Base-by-base conservation (phyloP, 2,329 filamentous ascomycete genomes). In the Whalleya microplaca region DNA sequence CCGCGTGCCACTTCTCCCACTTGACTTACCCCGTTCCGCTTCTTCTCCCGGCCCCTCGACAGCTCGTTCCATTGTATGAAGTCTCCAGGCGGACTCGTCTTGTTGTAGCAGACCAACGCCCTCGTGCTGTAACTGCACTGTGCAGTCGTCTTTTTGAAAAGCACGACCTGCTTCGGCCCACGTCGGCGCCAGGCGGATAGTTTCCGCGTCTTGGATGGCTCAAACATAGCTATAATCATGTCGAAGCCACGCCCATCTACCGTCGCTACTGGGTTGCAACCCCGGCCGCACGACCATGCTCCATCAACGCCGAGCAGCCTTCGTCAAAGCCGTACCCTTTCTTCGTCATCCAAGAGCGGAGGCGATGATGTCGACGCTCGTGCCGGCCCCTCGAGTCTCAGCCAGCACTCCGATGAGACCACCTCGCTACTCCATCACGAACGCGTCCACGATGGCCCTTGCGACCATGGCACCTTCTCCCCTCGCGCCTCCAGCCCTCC, bases 381-480 rank as follows among this genome's bases (percentile, higher is more conserved):
- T 32, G 51, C 61, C 12, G 56, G 55, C 43, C 19, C 27, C 37
- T 41, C 53, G 23, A 21, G 27, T n/a, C 58, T 66, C 43, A 58
- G 29, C 18, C 58, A 67, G 37, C 58, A 61, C 6, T 63, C 73
- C 7, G 74, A 72, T 61, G 84, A 87, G 64, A 78, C 76, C 2
- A 84, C 83, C 1, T 76, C 81, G 2, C 72, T 87, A 21, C 74
- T 71, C 48, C 64, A 73, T 41, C 64, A 65, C 53, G 72, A 76
- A 40, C 72, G 65, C 29, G 73, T 72, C 4, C 79, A 82, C 62
- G 72, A 78, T 9, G 80, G 79, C 19, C 71, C 72, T 51, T 91
- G 87, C 76, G 81, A 83, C 66, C 89, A 95, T 75, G 91, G 90
- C 65, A 90, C 89, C 16, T 91, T 93, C 68, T 92, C 90, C 43